Base-by-base conservation (phyloP, 169 alveolate species). In the Plasmodium yoelii region DNA sequence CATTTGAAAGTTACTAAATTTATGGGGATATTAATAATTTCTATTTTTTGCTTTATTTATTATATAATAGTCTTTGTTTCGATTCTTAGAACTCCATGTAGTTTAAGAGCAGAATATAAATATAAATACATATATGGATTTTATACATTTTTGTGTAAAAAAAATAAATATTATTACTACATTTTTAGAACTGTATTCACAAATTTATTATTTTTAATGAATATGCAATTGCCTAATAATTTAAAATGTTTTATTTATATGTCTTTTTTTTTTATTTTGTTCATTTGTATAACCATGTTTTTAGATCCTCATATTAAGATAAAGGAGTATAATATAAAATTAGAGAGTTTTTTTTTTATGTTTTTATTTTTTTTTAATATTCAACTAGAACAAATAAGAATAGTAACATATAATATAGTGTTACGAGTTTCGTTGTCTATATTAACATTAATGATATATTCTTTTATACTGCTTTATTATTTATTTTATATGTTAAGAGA, bases 351-450 rank as follows among this genome's bases (percentile, higher is more conserved):
- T 57, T 59, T 51, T 69, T 69, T 86, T 60, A 69, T 86, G 91
- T 86, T 68, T 70, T 60, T 86, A 70, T 86, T 86, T 86, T 86
- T 86, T 86, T 69, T 86, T 57, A 86, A 49, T 56, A n/a, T 86
- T 46, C 91, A 86, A 57, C n/a, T 86, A 64, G 91, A 86, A 39
- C 72, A 57, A 72, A 39, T 86, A 56, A 26, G 91, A 70, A 42
- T 86, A 86, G 56, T 86, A 51, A 86, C 91, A 19, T 86, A 86
- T 64, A 26, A 86, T 55, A 86, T 69, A 44, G n/a, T 26, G 28
- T 72, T 70, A 44, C 42, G 91, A 47, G 51, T 69, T 24, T 15
- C 12, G n/a, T 53, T 86, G 26, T 86, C 91, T 55, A 59, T 69
- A 24, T 19, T 47, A 60, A 86, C 87, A 18, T 7, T 86, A 10